Conservation (phyloP, 2,329 filamentous ascomycete genomes). For the Trichoderma simmonsii region DNA sequence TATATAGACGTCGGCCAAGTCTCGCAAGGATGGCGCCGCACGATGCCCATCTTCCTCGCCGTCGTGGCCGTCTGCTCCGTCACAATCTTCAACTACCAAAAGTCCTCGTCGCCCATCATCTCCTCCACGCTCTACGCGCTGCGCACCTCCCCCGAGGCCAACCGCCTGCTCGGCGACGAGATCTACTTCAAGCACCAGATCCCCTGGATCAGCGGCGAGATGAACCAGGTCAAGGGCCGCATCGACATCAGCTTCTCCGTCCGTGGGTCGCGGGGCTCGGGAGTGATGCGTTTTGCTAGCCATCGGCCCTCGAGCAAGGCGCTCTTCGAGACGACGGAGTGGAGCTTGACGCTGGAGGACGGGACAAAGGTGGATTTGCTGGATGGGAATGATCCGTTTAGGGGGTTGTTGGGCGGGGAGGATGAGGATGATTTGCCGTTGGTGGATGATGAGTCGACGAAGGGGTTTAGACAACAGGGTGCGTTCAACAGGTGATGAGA, state of each 20-base stretch:
- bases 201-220: slow-evolving; percentile 79
- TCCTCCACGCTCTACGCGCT: slow-evolving; percentile 87
- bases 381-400: slow-evolving; percentile 68
- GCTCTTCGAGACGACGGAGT: slow-evolving; percentile 83
- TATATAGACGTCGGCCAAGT: slow-evolving; percentile 41
- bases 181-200: slow-evolving; percentile 77
- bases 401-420: slow-evolving; percentile 43
- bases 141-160: slow-evolving; percentile 71
- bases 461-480: slow-evolving; percentile 52
- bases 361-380: slow-evolving; percentile 64
- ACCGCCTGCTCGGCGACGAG: slow-evolving; percentile 79
- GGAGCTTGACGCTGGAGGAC: slow-evolving; percentile 68
- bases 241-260: slow-evolving; percentile 88
- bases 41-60: slow-evolving; percentile 75
- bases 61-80: slow-evolving; percentile 69
- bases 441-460: slow-evolving; percentile 33
- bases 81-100: slow-evolving; percentile 99
- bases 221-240: slow-evolving; percentile 89
- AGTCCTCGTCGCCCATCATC: slow-evolving; percentile 82
- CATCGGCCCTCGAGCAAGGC: slow-evolving; percentile 58
- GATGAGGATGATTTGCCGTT: slow-evolving; percentile 34
- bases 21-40: slow-evolving; percentile 63
- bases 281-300: slow-evolving; percentile 78
- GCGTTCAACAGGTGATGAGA: slow-evolving; percentile 33
- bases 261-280: slow-evolving; percentile 69